Evolutionary conservation across 2,329 filamentous ascomycete species (phyloP).

Genomic region (Rugonectria rugulosa): DNA sequence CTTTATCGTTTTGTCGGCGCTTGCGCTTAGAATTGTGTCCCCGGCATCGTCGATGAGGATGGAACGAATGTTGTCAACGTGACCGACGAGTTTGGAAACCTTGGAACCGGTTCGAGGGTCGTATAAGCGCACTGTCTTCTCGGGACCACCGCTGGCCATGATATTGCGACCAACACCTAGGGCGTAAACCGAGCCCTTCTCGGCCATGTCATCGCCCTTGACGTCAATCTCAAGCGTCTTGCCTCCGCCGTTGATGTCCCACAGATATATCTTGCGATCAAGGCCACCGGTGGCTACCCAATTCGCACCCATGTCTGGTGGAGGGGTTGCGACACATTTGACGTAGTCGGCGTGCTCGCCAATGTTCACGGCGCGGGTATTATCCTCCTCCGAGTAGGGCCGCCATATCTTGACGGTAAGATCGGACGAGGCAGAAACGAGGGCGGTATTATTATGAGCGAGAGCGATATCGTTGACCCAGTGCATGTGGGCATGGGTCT

Average conservation of each 20-base stretch:
- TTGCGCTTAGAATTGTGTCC: constrained; percentile 91
- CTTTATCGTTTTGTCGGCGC: constrained; percentile 96
- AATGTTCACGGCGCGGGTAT: constrained; percentile 69
- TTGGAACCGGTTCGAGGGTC: constrained; percentile 87
- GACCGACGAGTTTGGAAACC: constrained; percentile 95
- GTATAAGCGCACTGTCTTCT: constrained; percentile 92
- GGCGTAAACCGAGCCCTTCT: constrained; percentile 96
- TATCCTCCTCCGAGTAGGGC: constrained; percentile 69
- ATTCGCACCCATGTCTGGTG: constrained; percentile 64
- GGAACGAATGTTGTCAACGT: constrained; percentile 92
- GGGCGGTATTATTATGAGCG: constrained; percentile 76
- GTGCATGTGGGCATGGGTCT: constrained; percentile 82
- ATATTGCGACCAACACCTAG: constrained; percentile 81
- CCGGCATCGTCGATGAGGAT: constrained; percentile 89
- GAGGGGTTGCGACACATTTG: constrained; percentile 86
- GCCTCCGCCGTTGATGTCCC: constrained; percentile 89
- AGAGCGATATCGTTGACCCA: constrained; percentile 95
- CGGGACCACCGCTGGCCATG: constrained; percentile 90
- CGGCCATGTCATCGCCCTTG: constrained; percentile 79
- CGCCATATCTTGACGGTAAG: constrained; percentile 93
- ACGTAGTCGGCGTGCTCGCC: constrained; percentile 96
- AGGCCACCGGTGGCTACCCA: constrained; percentile 96
- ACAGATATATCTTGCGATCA: constrained; percentile 89
- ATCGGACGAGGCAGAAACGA: constrained; percentile 93
- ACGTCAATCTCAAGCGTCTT: constrained; percentile 88